phyloP scores from a whole-genome alignment of 2,329 filamentous ascomycete species.

The Cladophialophora immunda region DNA sequence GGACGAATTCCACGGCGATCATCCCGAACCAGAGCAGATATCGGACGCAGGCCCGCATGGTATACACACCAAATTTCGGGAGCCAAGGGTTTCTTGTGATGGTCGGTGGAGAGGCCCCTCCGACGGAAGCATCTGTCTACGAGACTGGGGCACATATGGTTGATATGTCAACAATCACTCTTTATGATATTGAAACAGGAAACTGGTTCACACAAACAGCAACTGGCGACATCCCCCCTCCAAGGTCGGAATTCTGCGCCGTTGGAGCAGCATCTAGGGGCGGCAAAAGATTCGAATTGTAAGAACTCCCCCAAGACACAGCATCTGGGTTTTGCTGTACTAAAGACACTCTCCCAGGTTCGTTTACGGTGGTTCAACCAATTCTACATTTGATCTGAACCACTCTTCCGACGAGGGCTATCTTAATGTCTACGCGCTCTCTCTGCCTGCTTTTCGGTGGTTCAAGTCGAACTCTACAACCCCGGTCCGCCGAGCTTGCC shows the following conservation, averaged over 20 bases:
- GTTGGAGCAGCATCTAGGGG: slow-evolving; percentile 69
- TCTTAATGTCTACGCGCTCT: slow-evolving; percentile 35
- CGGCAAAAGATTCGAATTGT: slow-evolving; percentile 71
- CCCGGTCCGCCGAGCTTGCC: slow-evolving; percentile 23
- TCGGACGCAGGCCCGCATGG: slow-evolving; percentile 24
- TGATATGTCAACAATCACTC: slow-evolving; percentile 37
- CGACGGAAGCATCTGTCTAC: slow-evolving; percentile 27
- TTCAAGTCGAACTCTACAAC: slow-evolving; percentile 40
- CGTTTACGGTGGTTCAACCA: slow-evolving; percentile 33
- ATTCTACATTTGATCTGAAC: slow-evolving; percentile 21
- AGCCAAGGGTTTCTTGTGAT: slow-evolving; percentile 30
- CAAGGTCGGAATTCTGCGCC: slow-evolving; percentile 46
- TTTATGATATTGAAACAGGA: slow-evolving; percentile 30
- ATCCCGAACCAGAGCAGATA: slow-evolving; percentile 26
- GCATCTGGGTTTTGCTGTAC: not conserved
- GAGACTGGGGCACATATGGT: slow-evolving; percentile 18
- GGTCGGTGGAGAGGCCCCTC: slow-evolving; percentile 32
- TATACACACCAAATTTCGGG: slow-evolving; percentile 28
- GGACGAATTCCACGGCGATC: slow-evolving; percentile 31
- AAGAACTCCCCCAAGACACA: slow-evolving; percentile 40
- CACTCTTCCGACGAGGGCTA: slow-evolving; percentile 29
- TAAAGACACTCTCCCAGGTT: slow-evolving; percentile 17
- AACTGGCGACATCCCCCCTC: slow-evolving; percentile 35
- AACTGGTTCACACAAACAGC: slow-evolving; percentile 36
- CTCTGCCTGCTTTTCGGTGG: slow-evolving; percentile 37